Evolutionary conservation across 768 basidiomycete genomes (phyloP).

Genomic region (Lactifluus pinguis): DNA sequence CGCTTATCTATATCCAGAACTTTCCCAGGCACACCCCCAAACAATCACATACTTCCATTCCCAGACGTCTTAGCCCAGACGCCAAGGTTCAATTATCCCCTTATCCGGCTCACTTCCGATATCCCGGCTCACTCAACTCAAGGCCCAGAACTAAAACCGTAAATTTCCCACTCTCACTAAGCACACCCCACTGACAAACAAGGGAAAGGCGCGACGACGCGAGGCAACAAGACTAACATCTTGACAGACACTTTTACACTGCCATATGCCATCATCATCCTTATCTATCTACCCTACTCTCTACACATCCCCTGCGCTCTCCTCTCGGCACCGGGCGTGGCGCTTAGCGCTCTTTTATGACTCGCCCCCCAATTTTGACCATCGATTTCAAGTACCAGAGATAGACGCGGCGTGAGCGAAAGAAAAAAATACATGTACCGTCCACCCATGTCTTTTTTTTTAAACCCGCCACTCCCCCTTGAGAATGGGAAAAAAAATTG

Average conservation of each 20-base stretch:
- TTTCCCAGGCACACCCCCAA: constrained; percentile 21
- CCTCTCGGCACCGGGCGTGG: constrained; percentile 11
- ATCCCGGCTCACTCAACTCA: not conserved
- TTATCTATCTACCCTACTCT: constrained; percentile 4
- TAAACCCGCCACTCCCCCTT: not conserved
- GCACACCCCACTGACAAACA: constrained; percentile 4
- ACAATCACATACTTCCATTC: constrained; percentile 20
- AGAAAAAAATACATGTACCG: not conserved
- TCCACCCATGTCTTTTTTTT: not conserved
- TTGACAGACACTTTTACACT: not conserved
- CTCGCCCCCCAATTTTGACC: constrained; percentile 15
- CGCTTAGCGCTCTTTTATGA: constrained; percentile 16
- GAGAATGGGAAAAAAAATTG: not conserved
- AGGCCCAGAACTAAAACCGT: constrained; percentile 2
- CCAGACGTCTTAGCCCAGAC: constrained; percentile 19
- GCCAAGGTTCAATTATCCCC: constrained; percentile 18
- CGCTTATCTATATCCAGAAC: constrained; percentile 24
- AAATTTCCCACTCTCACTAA: constrained; percentile 5
- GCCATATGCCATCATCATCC: not conserved
- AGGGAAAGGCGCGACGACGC: not conserved
- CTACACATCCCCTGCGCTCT: not conserved
- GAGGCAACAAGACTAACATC: not conserved
- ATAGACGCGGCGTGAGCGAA: not conserved
- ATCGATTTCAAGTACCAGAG: not conserved
- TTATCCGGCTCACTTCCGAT: constrained; percentile 14